Base-by-base conservation (phyloP, 768 basidiomycete species). In the Asterophora parasitica region DNA sequence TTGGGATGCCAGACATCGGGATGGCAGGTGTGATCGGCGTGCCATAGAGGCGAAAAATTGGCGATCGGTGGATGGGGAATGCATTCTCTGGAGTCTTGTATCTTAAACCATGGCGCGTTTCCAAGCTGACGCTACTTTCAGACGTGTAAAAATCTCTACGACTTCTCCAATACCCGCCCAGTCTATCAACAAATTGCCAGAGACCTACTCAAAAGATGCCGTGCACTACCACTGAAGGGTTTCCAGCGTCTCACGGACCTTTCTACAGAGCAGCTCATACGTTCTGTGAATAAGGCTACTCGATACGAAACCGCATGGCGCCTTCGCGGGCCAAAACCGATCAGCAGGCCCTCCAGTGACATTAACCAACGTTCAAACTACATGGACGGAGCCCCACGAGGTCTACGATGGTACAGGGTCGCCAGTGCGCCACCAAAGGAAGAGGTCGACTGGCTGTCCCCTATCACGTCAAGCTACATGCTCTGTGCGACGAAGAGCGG, bases 401-500 rank as follows among this genome's bases (percentile, higher is more conserved):
- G 45, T 15, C 55, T 64, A 23, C 65, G 60, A 30, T 87, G 85
- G 85, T 87, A 83, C 69, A 85, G 78, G 52, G 71, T 83, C 49
- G 81, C 85, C 52, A 76, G 74, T 27, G 78, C 82, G 2, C 84
- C 84, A 0, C 82, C 82, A 1, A 74, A 59, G 33, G 82, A 86
- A 52, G 82, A 84, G 44, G 79, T 88, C 11, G 85, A 87, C 52
- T 88, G 84, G 85, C 65, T 88, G 4, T 84, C 83, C 2, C 83
- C 85, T 13, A 85, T 88, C 55, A 86, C 85, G 1, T 82, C 82
- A 4, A 82, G 77, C 31, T 87, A 87, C 57, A 85, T 79, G 3
- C 76, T 88, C n/a, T 88, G 83, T 55, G 82, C 83, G 1, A 87
- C 85, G 0, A 85, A 85, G 66, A 81, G 77, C 41, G 85, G 85